Conservation (phyloP, 257 asterid genomes). For the Oldenlandia corymbosa region DNA sequence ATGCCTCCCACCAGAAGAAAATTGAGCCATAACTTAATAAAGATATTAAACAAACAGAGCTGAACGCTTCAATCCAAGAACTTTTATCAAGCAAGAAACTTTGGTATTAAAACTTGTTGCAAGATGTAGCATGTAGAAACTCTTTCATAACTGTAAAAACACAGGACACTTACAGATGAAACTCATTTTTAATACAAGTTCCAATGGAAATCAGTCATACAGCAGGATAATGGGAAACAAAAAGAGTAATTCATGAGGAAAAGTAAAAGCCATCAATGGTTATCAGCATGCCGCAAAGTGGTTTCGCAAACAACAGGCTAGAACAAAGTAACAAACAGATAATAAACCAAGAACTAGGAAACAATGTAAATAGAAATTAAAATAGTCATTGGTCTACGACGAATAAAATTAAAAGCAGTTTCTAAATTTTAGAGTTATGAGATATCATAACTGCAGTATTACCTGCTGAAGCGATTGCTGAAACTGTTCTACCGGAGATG, state of each 20-base stretch:
- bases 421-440: not conserved
- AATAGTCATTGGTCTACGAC: not conserved
- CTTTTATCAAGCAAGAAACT: not conserved
- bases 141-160: not conserved
- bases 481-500: conserved; percentile 66
- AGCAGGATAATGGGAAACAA: not conserved
- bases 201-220: too few species aligned
- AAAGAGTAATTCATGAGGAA: not conserved
- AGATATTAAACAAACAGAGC: too few species aligned
- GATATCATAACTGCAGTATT: conserved; percentile 12
- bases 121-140: not conserved
- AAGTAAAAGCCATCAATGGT: not conserved
- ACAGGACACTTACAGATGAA: not conserved
- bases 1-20: not conserved
- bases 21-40: not conserved
- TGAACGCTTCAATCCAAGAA: not conserved
- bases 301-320: not conserved
- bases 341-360: not conserved
- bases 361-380: not conserved
- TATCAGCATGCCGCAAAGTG: not conserved
- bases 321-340: not conserved
- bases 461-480: conserved; percentile 67
- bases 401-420: not conserved
- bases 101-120: not conserved
- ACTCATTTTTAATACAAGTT: too few species aligned